A percentile compares a stretch with the other conserved stretches of the same genome.
Evolutionary conservation across 441 rosid species (phyloP).

Genomic region (Bruguiera hainesii): DNA sequence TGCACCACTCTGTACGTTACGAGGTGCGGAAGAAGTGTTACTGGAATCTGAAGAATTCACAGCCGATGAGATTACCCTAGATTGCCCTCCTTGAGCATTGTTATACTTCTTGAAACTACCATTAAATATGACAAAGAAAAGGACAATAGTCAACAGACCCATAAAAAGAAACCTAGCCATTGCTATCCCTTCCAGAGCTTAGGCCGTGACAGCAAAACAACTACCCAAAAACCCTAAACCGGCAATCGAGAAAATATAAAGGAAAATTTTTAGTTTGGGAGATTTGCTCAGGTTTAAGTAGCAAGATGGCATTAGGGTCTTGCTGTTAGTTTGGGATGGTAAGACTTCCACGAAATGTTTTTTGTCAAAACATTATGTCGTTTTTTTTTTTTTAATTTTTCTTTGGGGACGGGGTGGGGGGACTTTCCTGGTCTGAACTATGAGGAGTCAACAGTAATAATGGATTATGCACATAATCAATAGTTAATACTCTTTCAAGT

Average conservation of each 20-base stretch:
- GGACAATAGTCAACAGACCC: not conserved
- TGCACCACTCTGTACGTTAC: constrained; percentile 57
- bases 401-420: no score
- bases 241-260: not conserved
- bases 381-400: no score
- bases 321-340: no score
- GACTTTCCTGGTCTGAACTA: no score
- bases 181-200: not conserved
- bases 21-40: constrained; percentile 32
- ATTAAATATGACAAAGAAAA: not conserved
- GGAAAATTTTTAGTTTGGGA: no score
- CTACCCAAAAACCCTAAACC: constrained; percentile 15
- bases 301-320: no score
- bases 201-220: not conserved
- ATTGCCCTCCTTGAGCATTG: constrained; percentile 75
- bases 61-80: constrained; percentile 52
- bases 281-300: no score
- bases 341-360: no score
- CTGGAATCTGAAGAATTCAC: constrained; percentile 44
- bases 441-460: no score
- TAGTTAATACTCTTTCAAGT: no score
- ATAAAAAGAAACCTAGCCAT: not conserved
- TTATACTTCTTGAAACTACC: constrained; percentile 64
- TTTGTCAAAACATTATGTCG: no score
- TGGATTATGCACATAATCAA: no score